Conservation (phyloP, 2,329 filamentous ascomycete species). For the Aureobasidium mangrovei region DNA sequence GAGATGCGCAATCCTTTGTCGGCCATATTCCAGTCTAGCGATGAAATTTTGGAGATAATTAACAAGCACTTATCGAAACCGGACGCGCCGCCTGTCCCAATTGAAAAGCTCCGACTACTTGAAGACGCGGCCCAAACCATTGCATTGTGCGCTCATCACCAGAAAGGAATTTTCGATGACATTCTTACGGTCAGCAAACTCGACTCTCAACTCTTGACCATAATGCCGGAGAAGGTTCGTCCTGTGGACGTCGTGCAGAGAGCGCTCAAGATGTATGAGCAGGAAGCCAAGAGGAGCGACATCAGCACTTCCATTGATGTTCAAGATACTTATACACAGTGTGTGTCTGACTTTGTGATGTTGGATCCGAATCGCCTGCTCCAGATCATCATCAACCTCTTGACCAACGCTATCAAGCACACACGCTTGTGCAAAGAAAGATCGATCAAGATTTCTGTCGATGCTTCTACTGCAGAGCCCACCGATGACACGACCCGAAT, state of each 20-base stretch:
- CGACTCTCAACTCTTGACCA: conserved; percentile 15
- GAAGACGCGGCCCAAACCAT: conserved; percentile 23
- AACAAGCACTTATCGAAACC: background rate
- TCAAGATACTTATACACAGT: background rate
- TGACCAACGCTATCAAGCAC: conserved; percentile 24
- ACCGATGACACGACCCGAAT: background rate
- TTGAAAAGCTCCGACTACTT: conserved; percentile 20
- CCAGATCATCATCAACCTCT: conserved; percentile 26
- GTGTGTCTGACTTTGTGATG: conserved; percentile 18
- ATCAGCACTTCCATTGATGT: conserved; percentile 3
- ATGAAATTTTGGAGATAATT: conserved; percentile 21
- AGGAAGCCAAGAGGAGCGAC: conserved; percentile 16
- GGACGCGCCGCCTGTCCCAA: background rate
- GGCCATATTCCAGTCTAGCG: conserved; percentile 29
- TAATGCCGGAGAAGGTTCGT: conserved; percentile 14
- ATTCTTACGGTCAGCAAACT: conserved; percentile 34
- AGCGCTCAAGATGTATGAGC: conserved; percentile 19
- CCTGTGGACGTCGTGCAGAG: conserved; percentile 16
- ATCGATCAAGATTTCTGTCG: conserved; percentile 4
- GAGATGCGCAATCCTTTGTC: conserved; percentile 22
- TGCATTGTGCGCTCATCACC: conserved; percentile 24
- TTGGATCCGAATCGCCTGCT: conserved; percentile 24
- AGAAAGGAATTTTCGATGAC: conserved; percentile 38
- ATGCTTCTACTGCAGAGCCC: background rate
- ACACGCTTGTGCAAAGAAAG: conserved; percentile 6